Evolutionary conservation across 1,139 yeast genomes (phyloP), one percentile per base, ranked within the genome.

Genomic region (Nematodospora anomalae): DNA sequence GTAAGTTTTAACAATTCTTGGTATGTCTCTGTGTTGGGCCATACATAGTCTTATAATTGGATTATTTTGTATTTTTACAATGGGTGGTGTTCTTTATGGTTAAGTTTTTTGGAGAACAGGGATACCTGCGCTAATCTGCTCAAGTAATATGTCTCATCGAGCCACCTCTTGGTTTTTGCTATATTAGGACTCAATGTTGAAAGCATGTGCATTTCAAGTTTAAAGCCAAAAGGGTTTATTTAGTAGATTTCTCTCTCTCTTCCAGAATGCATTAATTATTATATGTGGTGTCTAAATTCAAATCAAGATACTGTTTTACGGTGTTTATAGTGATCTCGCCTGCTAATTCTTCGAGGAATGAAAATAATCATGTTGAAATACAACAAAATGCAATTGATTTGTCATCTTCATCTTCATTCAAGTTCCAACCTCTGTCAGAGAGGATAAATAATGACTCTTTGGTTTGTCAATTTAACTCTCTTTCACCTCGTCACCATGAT

Each of bases 321-420:
- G 39, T 28, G 7, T 30, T 20, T 6, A 37, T 21, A 7, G 43
- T 41, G 3, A 40, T 31, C n/a, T 24, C 26, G 25, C 37, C 16
- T 10, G 43, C 43, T 4, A 32, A 10, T 5, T 32, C 20, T 8
- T 37, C 20, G 1, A 41, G 41, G 16, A 40, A 40, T 8, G 38
- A 26, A 32, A 40, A 40, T n/a, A 40, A 26, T 6, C 43, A 38
- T 2, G 41, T 40, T 12, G 41, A 40, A 10, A 40, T 34, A 26
- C 43, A 40, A 27, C 41, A 37, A 34, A 37, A 40, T 9, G 40
- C 38, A 28, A 40, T 35, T 9, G 39, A 34, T 16, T 35, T 37
- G 10, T 37, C 26, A 2, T 14, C 10, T 6, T 27, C 27, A 6
- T n/a, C n/a, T 4, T 28, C 38, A n/a, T 20, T 9, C 12, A 28